Conservation (phyloP, 495 filamentous ascomycete genomes). For the Penicillium canariense region DNA sequence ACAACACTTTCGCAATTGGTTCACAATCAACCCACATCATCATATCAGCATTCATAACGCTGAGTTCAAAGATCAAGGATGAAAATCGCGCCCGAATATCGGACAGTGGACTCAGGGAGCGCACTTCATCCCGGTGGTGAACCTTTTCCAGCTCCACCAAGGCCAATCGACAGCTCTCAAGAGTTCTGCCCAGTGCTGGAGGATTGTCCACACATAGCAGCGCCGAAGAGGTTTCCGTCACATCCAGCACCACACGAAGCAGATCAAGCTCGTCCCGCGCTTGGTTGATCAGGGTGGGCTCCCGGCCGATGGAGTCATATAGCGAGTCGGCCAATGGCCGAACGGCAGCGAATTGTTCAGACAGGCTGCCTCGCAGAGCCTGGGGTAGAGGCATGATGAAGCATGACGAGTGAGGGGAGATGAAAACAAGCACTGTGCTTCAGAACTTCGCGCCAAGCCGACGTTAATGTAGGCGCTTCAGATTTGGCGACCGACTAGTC, state of each 20-base stretch:
- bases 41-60: slow-evolving; percentile 19
- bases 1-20: neutral
- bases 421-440: neutral
- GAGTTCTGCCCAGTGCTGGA: neutral
- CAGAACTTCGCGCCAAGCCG: neutral
- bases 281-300: slow-evolving; percentile 14
- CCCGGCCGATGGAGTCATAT: slow-evolving; percentile 15
- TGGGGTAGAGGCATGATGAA: slow-evolving; percentile 3
- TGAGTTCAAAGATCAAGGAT: slow-evolving; percentile 17
- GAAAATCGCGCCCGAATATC: slow-evolving; percentile 17
- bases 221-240: slow-evolving; percentile 1
- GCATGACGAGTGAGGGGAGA: neutral
- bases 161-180: slow-evolving; percentile 10
- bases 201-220: neutral
- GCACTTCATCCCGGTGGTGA: neutral
- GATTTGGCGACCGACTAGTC: neutral
- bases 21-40: slow-evolving; percentile 19
- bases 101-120: neutral
- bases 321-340: slow-evolving; percentile 14
- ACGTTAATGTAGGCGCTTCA: neutral
- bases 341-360: slow-evolving; percentile 5
- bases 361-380: slow-evolving; percentile 8
- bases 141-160: slow-evolving; percentile 16
- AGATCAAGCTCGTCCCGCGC: slow-evolving; percentile 15
- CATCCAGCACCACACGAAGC: slow-evolving; percentile 5